phyloP scores from a whole-genome alignment of 805 yeast genomes.

The Priceomyces medius region DNA sequence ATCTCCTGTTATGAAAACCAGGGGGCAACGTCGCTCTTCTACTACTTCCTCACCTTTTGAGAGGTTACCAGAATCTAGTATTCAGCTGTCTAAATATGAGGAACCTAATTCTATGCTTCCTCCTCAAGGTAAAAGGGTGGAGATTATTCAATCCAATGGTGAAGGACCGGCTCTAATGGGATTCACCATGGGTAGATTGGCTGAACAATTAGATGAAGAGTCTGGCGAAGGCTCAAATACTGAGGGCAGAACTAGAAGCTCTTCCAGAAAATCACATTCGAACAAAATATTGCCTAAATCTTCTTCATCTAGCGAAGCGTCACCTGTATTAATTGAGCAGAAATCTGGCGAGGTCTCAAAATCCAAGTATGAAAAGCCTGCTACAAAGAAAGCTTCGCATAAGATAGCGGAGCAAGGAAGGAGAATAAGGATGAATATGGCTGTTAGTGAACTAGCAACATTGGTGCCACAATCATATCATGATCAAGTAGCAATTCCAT shows the following conservation, averaged over 20 bases:
- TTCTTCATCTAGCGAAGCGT: slow-evolving; percentile 15
- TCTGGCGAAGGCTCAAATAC: slow-evolving; percentile 4
- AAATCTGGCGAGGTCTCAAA: slow-evolving; percentile 5
- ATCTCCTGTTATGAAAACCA: slow-evolving; percentile 38
- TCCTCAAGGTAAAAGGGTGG: slow-evolving; percentile 32
- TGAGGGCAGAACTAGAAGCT: slow-evolving; percentile 11
- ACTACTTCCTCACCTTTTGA: slow-evolving; percentile 17
- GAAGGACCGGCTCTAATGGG: slow-evolving; percentile 43
- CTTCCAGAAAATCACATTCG: slow-evolving; percentile 3
- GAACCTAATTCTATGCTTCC: slow-evolving; percentile 36
- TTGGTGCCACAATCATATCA: slow-evolving; percentile 64
- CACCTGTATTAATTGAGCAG: slow-evolving; percentile 17
- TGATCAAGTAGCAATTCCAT: slow-evolving; percentile 63
- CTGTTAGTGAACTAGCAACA: slow-evolving; percentile 70
- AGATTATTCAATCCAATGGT: slow-evolving; percentile 15
- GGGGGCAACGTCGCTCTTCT: slow-evolving; percentile 11
- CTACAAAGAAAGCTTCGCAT: slow-evolving; percentile 68
- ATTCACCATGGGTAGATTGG: slow-evolving; percentile 45
- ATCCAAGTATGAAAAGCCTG: slow-evolving; percentile 20
- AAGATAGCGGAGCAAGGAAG: slow-evolving; percentile 96
- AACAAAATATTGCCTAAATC: slow-evolving; percentile 9
- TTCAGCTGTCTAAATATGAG: slow-evolving; percentile 9
- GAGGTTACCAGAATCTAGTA: slow-evolving; percentile 28
- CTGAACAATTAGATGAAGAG: slow-evolving; percentile 26
- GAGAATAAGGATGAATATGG: slow-evolving; percentile 86